Percentiles rank a stretch among this genome's conserved stretches.
These are phyloP conservation scores for Chenopodium album DNA, from an alignment of 148 eudicot species.

Conservation along the genomic window DNA sequence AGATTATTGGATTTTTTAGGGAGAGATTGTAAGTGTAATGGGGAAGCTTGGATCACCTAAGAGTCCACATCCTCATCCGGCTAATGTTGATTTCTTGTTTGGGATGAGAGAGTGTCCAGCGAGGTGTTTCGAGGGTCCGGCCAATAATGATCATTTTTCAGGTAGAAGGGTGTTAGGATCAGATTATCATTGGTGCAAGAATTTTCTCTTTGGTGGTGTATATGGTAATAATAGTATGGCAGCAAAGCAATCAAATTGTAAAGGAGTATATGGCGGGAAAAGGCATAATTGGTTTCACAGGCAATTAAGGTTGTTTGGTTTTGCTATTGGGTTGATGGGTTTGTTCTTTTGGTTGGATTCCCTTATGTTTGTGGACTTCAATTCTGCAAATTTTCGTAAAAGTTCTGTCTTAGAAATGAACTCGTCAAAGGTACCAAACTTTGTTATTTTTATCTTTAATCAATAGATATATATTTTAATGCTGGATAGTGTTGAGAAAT, in stretches of 20 bases:
- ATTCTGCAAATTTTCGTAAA: conserved; percentile 31
- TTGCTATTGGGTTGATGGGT: conserved; percentile 47
- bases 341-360: conserved; percentile 70
- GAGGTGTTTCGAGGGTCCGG: conserved; percentile 28
- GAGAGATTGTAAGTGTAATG: conserved; percentile 30
- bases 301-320: conserved; percentile 45
- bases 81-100: conserved; percentile 29
- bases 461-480: not conserved
- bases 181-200: conserved; percentile 38
- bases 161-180: conserved; percentile 50
- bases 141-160: conserved; percentile 26
- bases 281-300: conserved; percentile 52
- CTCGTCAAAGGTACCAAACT: conserved; percentile 31
- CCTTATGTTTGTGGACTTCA: conserved; percentile 47
- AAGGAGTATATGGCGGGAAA: conserved; percentile 52
- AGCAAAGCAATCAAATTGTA: conserved; percentile 35
- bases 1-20: conserved; percentile 1
- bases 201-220: conserved; percentile 34
- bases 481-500: not conserved
- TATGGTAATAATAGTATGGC: conserved; percentile 33
- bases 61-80: conserved; percentile 35
- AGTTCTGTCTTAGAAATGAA: conserved; percentile 24
- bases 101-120: conserved; percentile 42
- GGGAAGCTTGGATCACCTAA: conserved; percentile 49
- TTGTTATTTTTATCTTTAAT: not conserved